Base-by-base conservation (phyloP, 2,329 filamentous ascomycete species). In the Didymella arachidicola region DNA sequence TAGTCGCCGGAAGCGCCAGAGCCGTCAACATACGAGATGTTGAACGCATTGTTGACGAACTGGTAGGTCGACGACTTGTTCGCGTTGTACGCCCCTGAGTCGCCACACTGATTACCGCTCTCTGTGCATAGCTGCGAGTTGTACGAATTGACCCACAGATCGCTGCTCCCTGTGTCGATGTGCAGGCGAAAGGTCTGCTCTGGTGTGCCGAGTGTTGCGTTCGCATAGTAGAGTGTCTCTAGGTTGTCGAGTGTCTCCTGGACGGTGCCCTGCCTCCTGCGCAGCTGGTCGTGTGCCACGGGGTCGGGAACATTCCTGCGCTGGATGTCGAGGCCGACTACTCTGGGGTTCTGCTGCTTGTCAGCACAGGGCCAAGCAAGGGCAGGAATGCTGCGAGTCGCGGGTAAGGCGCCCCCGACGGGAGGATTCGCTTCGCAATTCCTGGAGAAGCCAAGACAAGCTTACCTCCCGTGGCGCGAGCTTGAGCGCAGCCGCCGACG, bases 1-100 rank as follows among this genome's bases (percentile, higher is more conserved):
- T 96, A 97, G 76, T 95, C 90, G 32, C 93, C 93, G 1, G 79
- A 75, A 0, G 92, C 90, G 5, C 87, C 87, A 0, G 90, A 90
- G 44, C 91, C 91, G 77, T 97, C 93, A 39, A 90, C 89, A 66
- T 97, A 97, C 1, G 88, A 87, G 63, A 97, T 96, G 78, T 94
- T 93, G 80, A 97, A 97, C 60, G 87, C 82, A 70, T 85, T 87
- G 62, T 87, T 88, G 53, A 96, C 77, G 72, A 88, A 92, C 32
- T 83, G 70, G 76, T 93, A 94, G 2, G 92, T 91, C 2, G 90
- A 92, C 0, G 92, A 96, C 1, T 81, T 77, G 72, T 90, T 89
- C 39, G 90, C 84, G 42, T 79, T 75, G 76, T 93, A 96, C 1
- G 87, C 87, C 14, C 91, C 91, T 1, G 86, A 84, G 18, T 77